Percentiles rank a stretch among this genome's conserved stretches.
Conservation (phyloP, 1,284 basidiomycete species). For the Phlebopus sp. region DNA sequence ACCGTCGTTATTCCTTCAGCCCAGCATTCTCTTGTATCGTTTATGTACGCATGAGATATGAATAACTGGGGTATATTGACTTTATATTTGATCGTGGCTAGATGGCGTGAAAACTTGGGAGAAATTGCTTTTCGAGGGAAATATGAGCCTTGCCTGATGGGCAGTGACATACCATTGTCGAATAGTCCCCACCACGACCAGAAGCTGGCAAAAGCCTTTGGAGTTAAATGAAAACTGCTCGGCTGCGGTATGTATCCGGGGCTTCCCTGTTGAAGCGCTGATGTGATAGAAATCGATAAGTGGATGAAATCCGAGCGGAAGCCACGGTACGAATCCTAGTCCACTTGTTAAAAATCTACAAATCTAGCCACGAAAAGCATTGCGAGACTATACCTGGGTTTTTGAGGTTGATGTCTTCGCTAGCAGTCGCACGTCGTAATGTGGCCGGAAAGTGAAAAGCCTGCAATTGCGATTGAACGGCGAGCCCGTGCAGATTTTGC, state of each 20-base stretch:
- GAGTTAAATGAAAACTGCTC: slow-evolving; percentile 87
- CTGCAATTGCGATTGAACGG: slow-evolving; percentile 81
- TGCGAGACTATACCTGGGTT: slow-evolving; percentile 40
- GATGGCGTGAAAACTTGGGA: slow-evolving; percentile 86
- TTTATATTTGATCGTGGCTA: slow-evolving; percentile 93
- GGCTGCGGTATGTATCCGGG: slow-evolving; percentile 22
- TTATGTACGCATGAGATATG: slow-evolving; percentile 86
- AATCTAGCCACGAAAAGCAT: neutral
- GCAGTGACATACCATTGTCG: slow-evolving; percentile 76
- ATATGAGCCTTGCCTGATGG: slow-evolving; percentile 83
- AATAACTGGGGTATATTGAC: slow-evolving; percentile 78
- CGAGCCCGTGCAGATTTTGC: slow-evolving; percentile 59
- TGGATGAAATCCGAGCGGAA: slow-evolving; percentile 97
- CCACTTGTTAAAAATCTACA: slow-evolving; percentile 42
- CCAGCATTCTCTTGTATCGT: slow-evolving; percentile 79
- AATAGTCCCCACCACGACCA: slow-evolving; percentile 92
- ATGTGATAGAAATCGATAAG: slow-evolving; percentile 84
- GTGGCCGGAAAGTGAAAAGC: slow-evolving; percentile 79
- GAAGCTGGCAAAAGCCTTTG: slow-evolving; percentile 87
- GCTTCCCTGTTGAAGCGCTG: slow-evolving; percentile 42
- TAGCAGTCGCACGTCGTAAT: slow-evolving; percentile 75
- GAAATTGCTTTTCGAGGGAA: slow-evolving; percentile 77
- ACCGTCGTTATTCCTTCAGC: slow-evolving; percentile 74
- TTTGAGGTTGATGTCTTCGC: slow-evolving; percentile 44
- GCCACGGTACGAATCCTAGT: slow-evolving; percentile 78